Evolutionary conservation across 352 stramenopile species (phyloP), one percentile per base, ranked within the genome.

Genomic region (Globisporangium abappressorium): DNA sequence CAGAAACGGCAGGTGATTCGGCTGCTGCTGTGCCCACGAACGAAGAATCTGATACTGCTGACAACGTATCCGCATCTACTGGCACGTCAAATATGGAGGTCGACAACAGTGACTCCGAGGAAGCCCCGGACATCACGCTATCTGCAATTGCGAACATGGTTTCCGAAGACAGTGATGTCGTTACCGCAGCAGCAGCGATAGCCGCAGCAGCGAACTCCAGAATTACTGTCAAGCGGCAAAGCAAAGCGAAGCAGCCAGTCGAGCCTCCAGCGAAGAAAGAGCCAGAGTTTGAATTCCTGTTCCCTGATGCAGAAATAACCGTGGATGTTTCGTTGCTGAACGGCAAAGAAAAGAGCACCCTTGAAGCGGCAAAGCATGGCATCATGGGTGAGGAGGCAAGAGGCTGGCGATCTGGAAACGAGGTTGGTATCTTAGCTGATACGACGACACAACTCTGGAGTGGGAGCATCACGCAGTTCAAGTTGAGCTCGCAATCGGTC

Each of bases 101-200:
- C 15, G 87, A 94, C 60, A 89, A 86, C 60, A 94, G 87, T 64
- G 87, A 94, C 49, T 84, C 78, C 7, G 87, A 94, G 56, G 87
- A 93, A 14, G 77, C 84, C 47, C 73, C 85, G 0, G 85, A 91
- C 68, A 88, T 95, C 56, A 92, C 85, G 20, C 71, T 94, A 12
- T 92, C 84, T 6, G 84, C 85, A 18, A 93, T 94, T 61, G 87
- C 87, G n/a, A 90, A 94, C 64, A 95, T 95, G 86, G 86, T 92
- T 30, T 86, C 75, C 18, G 87, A 94, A 69, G 87, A 95, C 71
- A 91, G 72, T 30, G 84, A 91, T 58, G 83, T 90, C 8, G 78
- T 86, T n/a, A 63, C 80, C 53, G 76, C 78, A 11, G 75, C 80
- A 34, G 74, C 80, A 62, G 77, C 84, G 30, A 83, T 92, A 57